A percentile compares a stretch with the other conserved stretches of the same genome.
Conservation (phyloP, 2,329 filamentous ascomycete genomes). For the Fusarium oligoseptatum region DNA sequence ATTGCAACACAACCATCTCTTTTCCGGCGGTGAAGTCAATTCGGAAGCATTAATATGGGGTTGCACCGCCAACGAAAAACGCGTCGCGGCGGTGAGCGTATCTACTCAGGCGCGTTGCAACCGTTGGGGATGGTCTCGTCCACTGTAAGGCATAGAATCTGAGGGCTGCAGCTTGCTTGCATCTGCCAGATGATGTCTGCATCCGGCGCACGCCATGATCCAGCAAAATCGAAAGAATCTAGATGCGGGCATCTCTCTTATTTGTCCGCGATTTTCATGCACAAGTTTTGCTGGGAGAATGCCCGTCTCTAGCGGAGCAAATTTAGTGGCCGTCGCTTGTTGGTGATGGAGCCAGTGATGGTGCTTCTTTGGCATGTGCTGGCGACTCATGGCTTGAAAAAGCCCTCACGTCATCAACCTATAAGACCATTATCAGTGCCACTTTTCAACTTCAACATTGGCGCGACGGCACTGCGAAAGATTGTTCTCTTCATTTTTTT, state of each 20-base stretch:
- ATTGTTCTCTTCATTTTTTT: background rate
- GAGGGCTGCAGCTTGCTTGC: background rate
- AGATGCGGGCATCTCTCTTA: background rate
- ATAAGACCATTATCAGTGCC: slow-evolving; percentile 16
- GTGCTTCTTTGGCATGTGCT: background rate
- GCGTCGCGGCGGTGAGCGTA: slow-evolving; percentile 14
- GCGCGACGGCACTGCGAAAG: background rate
- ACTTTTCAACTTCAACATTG: slow-evolving; percentile 4
- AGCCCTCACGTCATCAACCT: slow-evolving; percentile 43
- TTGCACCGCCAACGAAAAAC: background rate
- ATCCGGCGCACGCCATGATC: slow-evolving; percentile 19
- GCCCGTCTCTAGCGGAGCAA: slow-evolving; percentile 4
- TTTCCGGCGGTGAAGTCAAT: slow-evolving; percentile 8
- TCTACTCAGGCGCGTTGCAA: background rate
- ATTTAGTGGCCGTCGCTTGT: slow-evolving; percentile 14
- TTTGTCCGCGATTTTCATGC: slow-evolving; percentile 1
- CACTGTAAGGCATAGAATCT: slow-evolving; percentile 7
- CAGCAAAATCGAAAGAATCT: slow-evolving; percentile 13
- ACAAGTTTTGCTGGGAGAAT: background rate
- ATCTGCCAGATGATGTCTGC: slow-evolving; percentile 10
- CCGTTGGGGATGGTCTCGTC: background rate
- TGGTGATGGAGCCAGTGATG: slow-evolving; percentile 29
- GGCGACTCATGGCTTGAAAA: slow-evolving; percentile 23
- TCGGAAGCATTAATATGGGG: background rate
- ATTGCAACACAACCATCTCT: background rate